phyloP scores from a whole-genome alignment of 306 rosid genomes.

The Sesbania bispinosa region DNA sequence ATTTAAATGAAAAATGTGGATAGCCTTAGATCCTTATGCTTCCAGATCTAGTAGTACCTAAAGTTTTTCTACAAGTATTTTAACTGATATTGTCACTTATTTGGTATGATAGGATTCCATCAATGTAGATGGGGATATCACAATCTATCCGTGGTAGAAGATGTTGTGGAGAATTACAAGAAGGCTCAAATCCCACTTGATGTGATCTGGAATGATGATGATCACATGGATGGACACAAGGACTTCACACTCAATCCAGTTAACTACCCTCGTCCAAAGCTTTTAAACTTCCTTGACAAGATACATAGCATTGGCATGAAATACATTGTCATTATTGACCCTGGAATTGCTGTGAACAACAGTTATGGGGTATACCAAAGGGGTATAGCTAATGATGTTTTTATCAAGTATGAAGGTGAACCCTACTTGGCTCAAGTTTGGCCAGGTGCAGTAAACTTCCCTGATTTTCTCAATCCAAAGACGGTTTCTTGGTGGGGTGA shows the following conservation, averaged over 20 bases:
- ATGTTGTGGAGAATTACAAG: constrained; percentile 81
- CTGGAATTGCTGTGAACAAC: constrained; percentile 71
- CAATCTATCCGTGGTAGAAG: constrained; percentile 90
- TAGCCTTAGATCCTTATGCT: neutral
- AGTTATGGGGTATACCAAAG: constrained; percentile 82
- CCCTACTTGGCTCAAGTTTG: constrained; percentile 93
- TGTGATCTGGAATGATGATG: constrained; percentile 96
- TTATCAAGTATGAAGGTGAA: constrained; percentile 82
- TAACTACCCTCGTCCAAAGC: constrained; percentile 79
- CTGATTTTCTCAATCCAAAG: constrained; percentile 89
- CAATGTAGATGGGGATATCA: constrained; percentile 99
- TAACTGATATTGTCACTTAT: constrained; percentile 15
- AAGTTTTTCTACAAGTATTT: neutral
- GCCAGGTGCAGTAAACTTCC: constrained; percentile 96
- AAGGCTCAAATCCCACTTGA: constrained; percentile 92
- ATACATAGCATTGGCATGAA: constrained; percentile 91
- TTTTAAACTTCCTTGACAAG: constrained; percentile 69
- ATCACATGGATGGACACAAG: constrained; percentile 90
- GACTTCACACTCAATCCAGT: constrained; percentile 75
- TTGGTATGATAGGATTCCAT: constrained; percentile 71
- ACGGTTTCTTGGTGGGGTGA: constrained; percentile 93
- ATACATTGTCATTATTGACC: constrained; percentile 82
- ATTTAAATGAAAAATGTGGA: neutral
- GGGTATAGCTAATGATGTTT: constrained; percentile 73
- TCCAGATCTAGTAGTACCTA: neutral